Percentiles rank a stretch among this genome's conserved stretches.
These are phyloP conservation scores for Backusella morwellensis DNA, from an alignment of 192 early-diverging fungal genomes.

Conservation along the genomic window DNA sequence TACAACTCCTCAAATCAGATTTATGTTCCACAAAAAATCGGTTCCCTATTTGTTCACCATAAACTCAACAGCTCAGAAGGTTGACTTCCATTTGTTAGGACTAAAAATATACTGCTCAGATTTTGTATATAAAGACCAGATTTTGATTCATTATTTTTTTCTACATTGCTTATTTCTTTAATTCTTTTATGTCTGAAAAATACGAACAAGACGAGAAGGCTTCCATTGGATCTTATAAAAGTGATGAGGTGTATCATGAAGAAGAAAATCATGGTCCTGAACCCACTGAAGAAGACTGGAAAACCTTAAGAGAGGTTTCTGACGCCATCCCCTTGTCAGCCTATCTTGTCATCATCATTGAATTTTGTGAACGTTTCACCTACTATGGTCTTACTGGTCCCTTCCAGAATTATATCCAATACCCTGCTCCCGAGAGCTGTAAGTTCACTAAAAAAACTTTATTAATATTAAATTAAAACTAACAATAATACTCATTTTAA, in stretches of 20 bases:
- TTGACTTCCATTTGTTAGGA: not conserved
- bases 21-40: not conserved
- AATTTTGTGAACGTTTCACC: slow-evolving; percentile 65
- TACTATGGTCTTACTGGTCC: slow-evolving; percentile 59
- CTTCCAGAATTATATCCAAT: slow-evolving; percentile 58
- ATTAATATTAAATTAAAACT: not conserved
- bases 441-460: slow-evolving; percentile 15
- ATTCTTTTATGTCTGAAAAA: not conserved
- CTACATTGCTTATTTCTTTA: not conserved
- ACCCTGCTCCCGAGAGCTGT: slow-evolving; percentile 35
- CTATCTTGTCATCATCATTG: slow-evolving; percentile 52
- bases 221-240: slow-evolving; percentile 21
- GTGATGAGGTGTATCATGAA: slow-evolving; percentile 30
- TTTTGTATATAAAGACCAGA: not conserved
- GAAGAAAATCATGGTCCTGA: slow-evolving; percentile 44
- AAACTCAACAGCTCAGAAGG: not conserved
- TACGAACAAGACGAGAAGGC: not conserved
- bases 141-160: not conserved
- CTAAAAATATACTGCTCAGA: not conserved
- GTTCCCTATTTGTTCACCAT: not conserved
- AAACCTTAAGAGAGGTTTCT: slow-evolving; percentile 49
- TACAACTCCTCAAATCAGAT: not conserved
- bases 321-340: slow-evolving; percentile 56
- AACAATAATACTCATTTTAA: not conserved
- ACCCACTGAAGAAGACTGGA: slow-evolving; percentile 59